Evolutionary conservation across 169 alveolate genomes (phyloP).

Genomic region (Cryptosporidium sp.): DNA sequence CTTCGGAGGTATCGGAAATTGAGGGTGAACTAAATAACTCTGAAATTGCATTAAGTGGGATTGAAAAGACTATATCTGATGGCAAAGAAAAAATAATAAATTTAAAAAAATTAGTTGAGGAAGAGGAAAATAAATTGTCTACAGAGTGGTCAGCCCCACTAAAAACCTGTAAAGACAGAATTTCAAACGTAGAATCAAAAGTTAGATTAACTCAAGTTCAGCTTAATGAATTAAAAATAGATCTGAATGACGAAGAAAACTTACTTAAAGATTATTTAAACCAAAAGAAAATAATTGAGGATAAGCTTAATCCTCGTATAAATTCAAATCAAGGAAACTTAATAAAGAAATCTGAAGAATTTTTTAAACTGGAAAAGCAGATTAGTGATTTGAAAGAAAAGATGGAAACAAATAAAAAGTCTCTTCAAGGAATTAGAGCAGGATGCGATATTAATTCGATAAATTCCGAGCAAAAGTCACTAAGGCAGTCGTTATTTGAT

Average conservation of each 20-base stretch:
- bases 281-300: slow-evolving; percentile 21
- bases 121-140: slow-evolving; percentile 50
- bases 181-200: slow-evolving; percentile 47
- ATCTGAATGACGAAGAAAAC: slow-evolving; percentile 50
- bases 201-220: slow-evolving; percentile 63
- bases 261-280: neutral
- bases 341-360: slow-evolving; percentile 65
- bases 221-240: slow-evolving; percentile 34
- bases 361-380: slow-evolving; percentile 53
- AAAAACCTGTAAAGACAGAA: slow-evolving; percentile 37
- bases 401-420: slow-evolving; percentile 5
- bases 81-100: neutral
- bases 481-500: slow-evolving; percentile 68
- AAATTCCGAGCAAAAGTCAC: slow-evolving; percentile 72
- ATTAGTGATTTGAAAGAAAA: slow-evolving; percentile 54
- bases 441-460: slow-evolving; percentile 59
- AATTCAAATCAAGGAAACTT: slow-evolving; percentile 77
- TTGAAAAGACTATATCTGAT: slow-evolving; percentile 72
- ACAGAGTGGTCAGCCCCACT: slow-evolving; percentile 68
- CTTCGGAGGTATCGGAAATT: slow-evolving; percentile 62
- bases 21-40: slow-evolving; percentile 79
- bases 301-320: slow-evolving; percentile 3
- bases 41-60: slow-evolving; percentile 78
- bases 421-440: slow-evolving; percentile 56
- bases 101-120: slow-evolving; percentile 39